A percentile compares a stretch with the other conserved stretches of the same genome.
Conservation (phyloP, 768 basidiomycete species). For the Fistulinella prunicolor region DNA sequence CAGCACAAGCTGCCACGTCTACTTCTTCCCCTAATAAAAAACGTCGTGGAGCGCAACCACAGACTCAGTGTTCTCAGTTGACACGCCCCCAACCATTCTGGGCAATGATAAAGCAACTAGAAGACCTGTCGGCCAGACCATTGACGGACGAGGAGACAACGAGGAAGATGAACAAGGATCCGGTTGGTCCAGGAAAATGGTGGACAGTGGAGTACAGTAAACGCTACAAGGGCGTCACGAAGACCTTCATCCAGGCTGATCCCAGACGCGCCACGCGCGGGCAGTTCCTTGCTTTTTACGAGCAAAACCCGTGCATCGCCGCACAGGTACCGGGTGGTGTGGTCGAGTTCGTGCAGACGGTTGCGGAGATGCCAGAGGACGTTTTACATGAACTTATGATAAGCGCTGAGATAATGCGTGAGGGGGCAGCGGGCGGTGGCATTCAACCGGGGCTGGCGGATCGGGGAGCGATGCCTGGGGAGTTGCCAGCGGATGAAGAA, state of each 20-base stretch:
- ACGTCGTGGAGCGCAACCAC: constrained; percentile 36
- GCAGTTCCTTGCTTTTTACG: constrained; percentile 61
- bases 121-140: constrained; percentile 67
- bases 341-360: constrained; percentile 58
- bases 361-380: constrained; percentile 53
- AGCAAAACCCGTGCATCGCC: constrained; percentile 52
- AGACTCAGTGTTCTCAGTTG: constrained; percentile 60
- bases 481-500: constrained; percentile 43
- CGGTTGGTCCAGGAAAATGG: constrained; percentile 64
- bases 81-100: constrained; percentile 75
- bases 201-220: constrained; percentile 89
- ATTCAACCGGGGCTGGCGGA: constrained; percentile 24
- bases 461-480: constrained; percentile 38
- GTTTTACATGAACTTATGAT: constrained; percentile 60
- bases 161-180: constrained; percentile 41
- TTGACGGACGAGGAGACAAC: constrained; percentile 54
- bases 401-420: constrained; percentile 40
- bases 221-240: constrained; percentile 78
- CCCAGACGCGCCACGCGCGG: constrained; percentile 54
- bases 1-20: constrained; percentile 43
- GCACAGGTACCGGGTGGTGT: constrained; percentile 63
- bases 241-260: constrained; percentile 77
- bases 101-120: constrained; percentile 66
- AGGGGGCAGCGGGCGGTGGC: constrained; percentile 26
- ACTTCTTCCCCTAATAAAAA: constrained; percentile 35